These are phyloP conservation scores for Venturiaceae sp. DNA, from an alignment of 2,329 filamentous ascomycete genomes.

Conservation along the genomic window DNA sequence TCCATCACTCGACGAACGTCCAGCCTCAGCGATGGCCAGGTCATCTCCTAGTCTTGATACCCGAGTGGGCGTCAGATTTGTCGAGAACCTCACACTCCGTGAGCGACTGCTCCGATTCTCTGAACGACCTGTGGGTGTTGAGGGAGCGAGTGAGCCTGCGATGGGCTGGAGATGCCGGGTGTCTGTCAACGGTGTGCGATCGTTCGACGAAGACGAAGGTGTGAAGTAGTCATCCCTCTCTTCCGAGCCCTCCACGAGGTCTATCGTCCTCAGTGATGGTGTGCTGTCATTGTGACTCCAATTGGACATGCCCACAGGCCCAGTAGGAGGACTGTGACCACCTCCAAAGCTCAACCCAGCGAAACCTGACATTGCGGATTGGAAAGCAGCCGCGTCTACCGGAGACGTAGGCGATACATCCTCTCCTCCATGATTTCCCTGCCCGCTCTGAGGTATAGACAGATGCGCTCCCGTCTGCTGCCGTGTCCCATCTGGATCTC, in stretches of 20 bases:
- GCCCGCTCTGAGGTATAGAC: constrained; percentile 21
- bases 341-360: constrained; percentile 34
- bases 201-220: constrained; percentile 44
- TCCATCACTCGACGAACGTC: constrained; percentile 42
- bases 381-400: constrained; percentile 35
- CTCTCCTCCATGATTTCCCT: constrained; percentile 24
- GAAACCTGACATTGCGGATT: constrained; percentile 37
- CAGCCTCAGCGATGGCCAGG: constrained; percentile 50
- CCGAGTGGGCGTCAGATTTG: constrained; percentile 18
- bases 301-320: neutral
- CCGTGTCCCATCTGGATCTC: constrained; percentile 35
- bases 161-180: constrained; percentile 46
- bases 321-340: constrained; percentile 12
- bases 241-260: constrained; percentile 29
- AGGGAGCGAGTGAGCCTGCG: constrained; percentile 31
- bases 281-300: constrained; percentile 3
- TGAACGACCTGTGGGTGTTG: constrained; percentile 29
- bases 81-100: constrained; percentile 44
- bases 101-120: constrained; percentile 42
- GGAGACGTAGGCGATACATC: constrained; percentile 28
- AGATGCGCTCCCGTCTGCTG: constrained; percentile 26
- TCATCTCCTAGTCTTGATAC: constrained; percentile 47
- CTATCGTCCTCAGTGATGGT: neutral
- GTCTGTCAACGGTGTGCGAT: constrained; percentile 52
- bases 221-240: constrained; percentile 40